phyloP scores from a whole-genome alignment of 2,329 filamentous ascomycete genomes.

The Diaporthe sp. region DNA sequence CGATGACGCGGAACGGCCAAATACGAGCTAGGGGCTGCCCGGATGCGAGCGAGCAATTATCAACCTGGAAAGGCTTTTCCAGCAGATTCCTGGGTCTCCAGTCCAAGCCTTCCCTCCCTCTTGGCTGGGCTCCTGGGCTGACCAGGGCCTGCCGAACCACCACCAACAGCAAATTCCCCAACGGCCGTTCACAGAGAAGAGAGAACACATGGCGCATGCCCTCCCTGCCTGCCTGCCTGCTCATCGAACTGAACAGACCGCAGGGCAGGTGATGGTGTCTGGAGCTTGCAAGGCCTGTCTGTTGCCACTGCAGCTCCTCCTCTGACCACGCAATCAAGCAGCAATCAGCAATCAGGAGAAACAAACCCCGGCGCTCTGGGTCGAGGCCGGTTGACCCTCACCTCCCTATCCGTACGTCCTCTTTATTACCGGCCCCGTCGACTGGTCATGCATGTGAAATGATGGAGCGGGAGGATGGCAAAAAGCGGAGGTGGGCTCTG shows the following conservation, averaged over 20 bases:
- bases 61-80: constrained; percentile 5
- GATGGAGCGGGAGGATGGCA: constrained; percentile 13
- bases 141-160: neutral
- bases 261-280: neutral
- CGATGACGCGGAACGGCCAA: constrained; percentile 24
- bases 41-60: constrained; percentile 21
- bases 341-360: constrained; percentile 24
- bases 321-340: constrained; percentile 9
- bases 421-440: constrained; percentile 33
- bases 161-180: neutral
- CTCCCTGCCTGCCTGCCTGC: neutral
- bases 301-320: neutral
- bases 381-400: neutral
- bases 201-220: no score
- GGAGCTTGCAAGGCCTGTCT: neutral
- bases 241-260: neutral
- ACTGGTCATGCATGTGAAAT: constrained; percentile 35
- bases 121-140: neutral
- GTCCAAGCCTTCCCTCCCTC: neutral
- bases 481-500: constrained; percentile 32
- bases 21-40: constrained; percentile 25
- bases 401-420: constrained; percentile 18
- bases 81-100: constrained; percentile 9
- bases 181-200: neutral
- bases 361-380: constrained; percentile 15